These are phyloP conservation scores for Penicillium angulare DNA, from an alignment of 495 filamentous ascomycete species.

Conservation along the genomic window DNA sequence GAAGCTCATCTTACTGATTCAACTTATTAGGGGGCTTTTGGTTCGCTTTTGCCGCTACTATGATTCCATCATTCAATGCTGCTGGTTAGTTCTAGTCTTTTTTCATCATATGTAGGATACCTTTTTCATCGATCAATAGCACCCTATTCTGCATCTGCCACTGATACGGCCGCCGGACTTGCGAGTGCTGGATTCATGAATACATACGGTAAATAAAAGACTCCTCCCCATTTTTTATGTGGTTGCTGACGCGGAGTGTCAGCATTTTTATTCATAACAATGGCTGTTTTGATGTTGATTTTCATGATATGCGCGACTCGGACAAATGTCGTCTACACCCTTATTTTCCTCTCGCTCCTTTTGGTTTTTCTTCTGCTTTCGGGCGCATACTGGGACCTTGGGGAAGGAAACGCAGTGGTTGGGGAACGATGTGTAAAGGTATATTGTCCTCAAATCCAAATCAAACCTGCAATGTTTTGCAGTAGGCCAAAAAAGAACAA, in stretches of 20 bases:
- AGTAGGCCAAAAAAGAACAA: no score
- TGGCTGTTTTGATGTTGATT: conserved; percentile 13
- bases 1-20: no score
- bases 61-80: conserved; percentile 16
- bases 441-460: background rate
- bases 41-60: conserved; percentile 13
- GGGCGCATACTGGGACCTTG: conserved; percentile 8
- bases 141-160: conserved; percentile 5
- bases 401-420: background rate
- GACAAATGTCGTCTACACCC: conserved; percentile 7
- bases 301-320: conserved; percentile 11
- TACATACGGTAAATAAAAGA: conserved; percentile 11
- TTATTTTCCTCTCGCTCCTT: conserved; percentile 8
- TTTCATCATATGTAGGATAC: background rate
- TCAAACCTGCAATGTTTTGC: background rate
- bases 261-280: conserved; percentile 15
- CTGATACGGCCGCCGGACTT: conserved; percentile 6
- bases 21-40: conserved; percentile 13
- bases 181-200: conserved; percentile 9
- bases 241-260: background rate
- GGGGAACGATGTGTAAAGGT: conserved; percentile 5
- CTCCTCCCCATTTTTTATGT: background rate
- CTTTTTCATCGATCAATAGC: background rate
- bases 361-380: conserved; percentile 4
- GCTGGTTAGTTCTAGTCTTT: conserved; percentile 3